Evolutionary conservation across 2,329 filamentous ascomycete genomes (phyloP).

Genomic region (Hypoxylon sp.): DNA sequence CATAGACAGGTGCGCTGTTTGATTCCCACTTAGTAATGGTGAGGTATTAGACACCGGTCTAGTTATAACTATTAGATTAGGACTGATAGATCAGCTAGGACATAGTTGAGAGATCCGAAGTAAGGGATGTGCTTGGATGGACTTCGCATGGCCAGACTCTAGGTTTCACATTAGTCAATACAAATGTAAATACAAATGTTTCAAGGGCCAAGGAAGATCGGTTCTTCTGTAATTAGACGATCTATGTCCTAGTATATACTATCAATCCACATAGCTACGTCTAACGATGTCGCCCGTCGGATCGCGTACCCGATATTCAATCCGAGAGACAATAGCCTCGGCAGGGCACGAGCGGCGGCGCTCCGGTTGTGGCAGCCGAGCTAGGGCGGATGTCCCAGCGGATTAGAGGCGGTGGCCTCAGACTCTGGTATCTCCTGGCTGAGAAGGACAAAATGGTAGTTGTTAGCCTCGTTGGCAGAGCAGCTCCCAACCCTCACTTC

Average conservation of each 20-base stretch:
- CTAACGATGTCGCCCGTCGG: slow-evolving; percentile 6
- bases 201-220: slow-evolving; percentile 6
- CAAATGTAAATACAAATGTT: slow-evolving; percentile 17
- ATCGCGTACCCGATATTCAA: background rate
- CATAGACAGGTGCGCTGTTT: background rate
- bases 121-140: slow-evolving; percentile 9
- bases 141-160: background rate
- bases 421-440: background rate
- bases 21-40: background rate
- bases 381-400: background rate
- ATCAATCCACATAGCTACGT: slow-evolving; percentile 2
- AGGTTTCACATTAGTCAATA: slow-evolving; percentile 10
- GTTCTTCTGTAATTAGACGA: slow-evolving; percentile 5
- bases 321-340: background rate
- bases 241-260: slow-evolving; percentile 7
- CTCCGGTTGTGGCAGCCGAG: background rate
- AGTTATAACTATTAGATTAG: background rate
- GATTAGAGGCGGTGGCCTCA: background rate
- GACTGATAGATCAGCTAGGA: background rate
- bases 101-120: background rate
- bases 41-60: background rate
- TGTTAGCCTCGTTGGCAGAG: background rate
- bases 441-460: background rate
- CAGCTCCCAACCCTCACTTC: slow-evolving; percentile 32
- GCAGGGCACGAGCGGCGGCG: background rate